These are phyloP conservation scores for Aspergillus saccharolyticus DNA, from an alignment of 495 filamentous ascomycete species.

Conservation along the genomic window DNA sequence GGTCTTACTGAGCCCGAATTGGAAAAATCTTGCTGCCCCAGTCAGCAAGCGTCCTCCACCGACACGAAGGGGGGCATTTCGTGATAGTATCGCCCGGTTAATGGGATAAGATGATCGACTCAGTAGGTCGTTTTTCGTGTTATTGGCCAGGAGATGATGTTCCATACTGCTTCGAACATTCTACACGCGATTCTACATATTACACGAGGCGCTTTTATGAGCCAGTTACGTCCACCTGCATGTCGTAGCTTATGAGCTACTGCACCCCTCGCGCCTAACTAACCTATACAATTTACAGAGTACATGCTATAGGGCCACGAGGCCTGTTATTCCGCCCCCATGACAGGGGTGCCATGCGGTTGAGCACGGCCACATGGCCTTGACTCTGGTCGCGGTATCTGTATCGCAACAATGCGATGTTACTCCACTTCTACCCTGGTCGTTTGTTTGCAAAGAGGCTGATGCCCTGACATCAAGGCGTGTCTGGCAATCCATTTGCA, in stretches of 20 bases:
- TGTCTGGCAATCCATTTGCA: not conserved
- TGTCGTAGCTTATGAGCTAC: not conserved
- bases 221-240: constrained; percentile 1
- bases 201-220: constrained; percentile 6
- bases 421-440: not conserved
- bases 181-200: not conserved
- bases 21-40: not conserved
- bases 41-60: not conserved
- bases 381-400: not conserved
- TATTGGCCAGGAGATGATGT: not conserved
- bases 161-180: constrained; percentile 5
- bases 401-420: not conserved
- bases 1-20: not conserved
- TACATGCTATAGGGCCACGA: not conserved
- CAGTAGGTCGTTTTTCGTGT: not conserved
- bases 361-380: constrained; percentile 6
- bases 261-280: not conserved
- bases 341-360: constrained; percentile 10
- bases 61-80: not conserved
- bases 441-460: not conserved
- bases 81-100: not conserved
- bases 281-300: not conserved
- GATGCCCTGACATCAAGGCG: not conserved
- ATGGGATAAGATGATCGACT: not conserved
- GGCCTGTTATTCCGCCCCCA: constrained; percentile 3